Evolutionary conservation across 2,329 filamentous ascomycete species (phyloP), one percentile per base, ranked within the genome.

Genomic region (Sporothrix mexicana): DNA sequence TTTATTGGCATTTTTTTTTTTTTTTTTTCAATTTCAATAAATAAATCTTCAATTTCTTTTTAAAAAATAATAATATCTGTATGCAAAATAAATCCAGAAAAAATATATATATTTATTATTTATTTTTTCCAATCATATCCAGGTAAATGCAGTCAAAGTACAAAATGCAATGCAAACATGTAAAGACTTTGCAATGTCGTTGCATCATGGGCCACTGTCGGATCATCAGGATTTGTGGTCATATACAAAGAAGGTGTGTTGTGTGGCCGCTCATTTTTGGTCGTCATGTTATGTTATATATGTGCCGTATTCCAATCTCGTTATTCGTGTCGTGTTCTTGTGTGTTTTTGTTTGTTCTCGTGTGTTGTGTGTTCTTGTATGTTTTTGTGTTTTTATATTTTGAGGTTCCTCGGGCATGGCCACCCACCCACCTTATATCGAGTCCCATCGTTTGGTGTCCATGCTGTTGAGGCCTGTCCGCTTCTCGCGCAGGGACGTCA

Each of bases 401-500:
- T 12, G 4, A 12, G 7, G 20, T 55, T 55, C 30, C 30, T 55
- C n/a, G 7, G 12, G 12, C 25, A 36, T 68, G 4, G n/a, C 64
- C 23, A 4, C 25, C 12, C n/a, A n/a, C n/a, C 15, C 10, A 2
- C 3, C 41, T 41, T 30, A 76, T 41, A 75, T 61, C 17, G 74
- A 75, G 9, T 76, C 73, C 70, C 59, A 74, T 15, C 74, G 70
- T 49, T 72, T 74, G 23, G 75, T 74, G 43, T 74, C 72, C 25
- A 75, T 47, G 49, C 74, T 74, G 41, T 67, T 70, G 23, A 76
- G 43, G 84, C 86, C 89, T 8, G 87, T 89, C 69, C 84, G 82
- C 30, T 84, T 88, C 80, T 87, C 85, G 30, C 87, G 82, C 81
- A 90, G 83, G 69, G 85, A 82, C 70, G 83, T 83, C 82, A 89